Conservation (phyloP, 2,329 filamentous ascomycete species). For the Mycosphaerella sp. region DNA sequence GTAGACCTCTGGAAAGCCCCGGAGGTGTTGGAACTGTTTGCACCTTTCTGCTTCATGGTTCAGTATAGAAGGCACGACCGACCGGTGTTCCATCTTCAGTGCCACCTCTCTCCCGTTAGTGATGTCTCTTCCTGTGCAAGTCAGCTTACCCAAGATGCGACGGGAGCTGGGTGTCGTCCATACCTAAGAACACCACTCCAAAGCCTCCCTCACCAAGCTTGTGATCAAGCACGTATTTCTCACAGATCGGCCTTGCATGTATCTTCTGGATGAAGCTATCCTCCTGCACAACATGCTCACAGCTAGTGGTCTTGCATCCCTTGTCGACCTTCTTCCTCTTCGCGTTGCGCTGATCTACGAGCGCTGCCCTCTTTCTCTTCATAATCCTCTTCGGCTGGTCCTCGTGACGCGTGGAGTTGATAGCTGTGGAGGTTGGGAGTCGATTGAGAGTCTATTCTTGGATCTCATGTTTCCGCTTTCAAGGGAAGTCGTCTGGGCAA, state of each 20-base stretch:
- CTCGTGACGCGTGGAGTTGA: too few relatives aligned
- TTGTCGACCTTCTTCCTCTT: background rate
- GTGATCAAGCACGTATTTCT: slow-evolving; percentile 1
- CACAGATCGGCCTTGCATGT: background rate
- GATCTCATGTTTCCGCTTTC: too few relatives aligned
- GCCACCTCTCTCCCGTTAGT: slow-evolving; percentile 3
- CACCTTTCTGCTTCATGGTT: background rate
- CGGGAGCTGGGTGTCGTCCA: background rate
- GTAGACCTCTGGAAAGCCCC: background rate
- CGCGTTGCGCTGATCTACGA: too few relatives aligned
- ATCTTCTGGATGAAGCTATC: slow-evolving; percentile 2
- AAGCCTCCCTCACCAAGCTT: slow-evolving; percentile 9
- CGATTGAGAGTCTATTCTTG: too few relatives aligned
- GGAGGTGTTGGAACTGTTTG: background rate
- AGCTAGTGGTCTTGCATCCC: background rate
- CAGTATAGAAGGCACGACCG: background rate
- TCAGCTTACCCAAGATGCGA: background rate
- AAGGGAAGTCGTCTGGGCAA: too few relatives aligned
- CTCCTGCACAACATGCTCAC: background rate
- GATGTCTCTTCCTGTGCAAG: slow-evolving; percentile 4
- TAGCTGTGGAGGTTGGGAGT: too few relatives aligned
- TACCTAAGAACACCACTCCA: slow-evolving; percentile 6
- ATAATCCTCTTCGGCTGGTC: too few relatives aligned
- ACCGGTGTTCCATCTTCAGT: slow-evolving; percentile 5
- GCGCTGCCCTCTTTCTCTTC: too few relatives aligned